Conservation (phyloP, 306 rosid genomes). For the Citrullus colocynthis region DNA sequence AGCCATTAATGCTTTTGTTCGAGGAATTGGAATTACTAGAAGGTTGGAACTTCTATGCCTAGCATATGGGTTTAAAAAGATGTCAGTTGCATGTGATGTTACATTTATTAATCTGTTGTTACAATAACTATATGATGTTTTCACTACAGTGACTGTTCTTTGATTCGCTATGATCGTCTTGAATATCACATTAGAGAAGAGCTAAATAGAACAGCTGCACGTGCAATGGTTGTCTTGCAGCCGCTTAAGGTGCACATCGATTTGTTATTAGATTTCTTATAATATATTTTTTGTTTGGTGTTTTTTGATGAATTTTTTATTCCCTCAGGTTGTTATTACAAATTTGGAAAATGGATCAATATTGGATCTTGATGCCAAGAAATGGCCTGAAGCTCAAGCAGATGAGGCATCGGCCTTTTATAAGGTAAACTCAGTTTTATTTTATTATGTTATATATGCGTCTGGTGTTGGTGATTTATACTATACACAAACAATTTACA, state of each 20-base stretch:
- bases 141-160: conserved; percentile 71
- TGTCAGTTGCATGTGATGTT: neutral
- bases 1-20: conserved; percentile 82
- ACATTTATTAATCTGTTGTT: conserved; percentile 5
- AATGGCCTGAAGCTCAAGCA: conserved; percentile 72
- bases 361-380: conserved; percentile 71
- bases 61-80: neutral
- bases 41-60: conserved; percentile 33
- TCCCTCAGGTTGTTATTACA: conserved; percentile 66
- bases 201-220: conserved; percentile 62
- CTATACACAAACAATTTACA: neutral
- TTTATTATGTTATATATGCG: neutral
- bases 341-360: conserved; percentile 61
- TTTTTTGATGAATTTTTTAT: conserved; percentile 1
- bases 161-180: conserved; percentile 73
- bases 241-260: conserved; percentile 70
- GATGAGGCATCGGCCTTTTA: conserved; percentile 64
- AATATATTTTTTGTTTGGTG: neutral
- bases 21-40: conserved; percentile 97
- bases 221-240: conserved; percentile 73
- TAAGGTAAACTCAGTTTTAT: conserved; percentile 41
- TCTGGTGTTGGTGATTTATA: neutral
- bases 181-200: conserved; percentile 94
- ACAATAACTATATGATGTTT: neutral
- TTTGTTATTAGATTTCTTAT: conserved; percentile 5